Evolutionary conservation across 2,329 filamentous ascomycete species (phyloP).

Genomic region (Talaromyces sp.): DNA sequence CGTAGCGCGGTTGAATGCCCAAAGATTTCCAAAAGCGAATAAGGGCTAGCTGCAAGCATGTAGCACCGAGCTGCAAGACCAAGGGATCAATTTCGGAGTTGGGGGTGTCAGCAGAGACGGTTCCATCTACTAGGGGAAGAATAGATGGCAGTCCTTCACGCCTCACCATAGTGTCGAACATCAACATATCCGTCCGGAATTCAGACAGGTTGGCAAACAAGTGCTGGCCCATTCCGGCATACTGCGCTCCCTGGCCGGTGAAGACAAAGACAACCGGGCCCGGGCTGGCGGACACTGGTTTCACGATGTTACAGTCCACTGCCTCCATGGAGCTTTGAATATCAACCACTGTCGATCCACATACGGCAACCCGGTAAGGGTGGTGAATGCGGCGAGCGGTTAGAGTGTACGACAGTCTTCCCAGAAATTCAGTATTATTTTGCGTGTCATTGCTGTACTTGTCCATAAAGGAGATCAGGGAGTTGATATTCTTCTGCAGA

Average conservation of each 20-base stretch:
- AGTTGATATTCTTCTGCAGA: constrained; percentile 45
- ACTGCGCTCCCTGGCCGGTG: constrained; percentile 27
- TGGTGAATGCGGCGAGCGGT: constrained; percentile 54
- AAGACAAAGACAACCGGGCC: constrained; percentile 28
- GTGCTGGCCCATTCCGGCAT: constrained; percentile 20
- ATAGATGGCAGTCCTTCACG: constrained; percentile 27
- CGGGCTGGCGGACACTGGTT: background rate
- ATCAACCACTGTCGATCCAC: constrained; percentile 4
- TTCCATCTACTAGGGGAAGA: constrained; percentile 18
- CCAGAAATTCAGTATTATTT: constrained; percentile 35
- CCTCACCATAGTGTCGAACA: constrained; percentile 24
- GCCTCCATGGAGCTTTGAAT: constrained; percentile 16
- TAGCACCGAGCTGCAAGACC: constrained; percentile 31
- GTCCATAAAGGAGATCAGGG: constrained; percentile 3
- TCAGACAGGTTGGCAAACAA: constrained; percentile 20
- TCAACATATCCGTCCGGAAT: constrained; percentile 27
- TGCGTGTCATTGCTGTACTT: background rate
- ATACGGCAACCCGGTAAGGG: constrained; percentile 40
- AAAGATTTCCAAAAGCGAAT: constrained; percentile 26
- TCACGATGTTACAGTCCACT: background rate
- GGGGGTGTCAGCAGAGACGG: background rate
- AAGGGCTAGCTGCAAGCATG: constrained; percentile 36
- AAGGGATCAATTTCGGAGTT: constrained; percentile 15
- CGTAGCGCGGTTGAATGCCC: constrained; percentile 31
- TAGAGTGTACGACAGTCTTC: constrained; percentile 61